Percentiles rank a stretch among this genome's conserved stretches.
Evolutionary conservation across 2,329 filamentous ascomycete species (phyloP).

Genomic region (Stagonosporopsis chrysanthemi): DNA sequence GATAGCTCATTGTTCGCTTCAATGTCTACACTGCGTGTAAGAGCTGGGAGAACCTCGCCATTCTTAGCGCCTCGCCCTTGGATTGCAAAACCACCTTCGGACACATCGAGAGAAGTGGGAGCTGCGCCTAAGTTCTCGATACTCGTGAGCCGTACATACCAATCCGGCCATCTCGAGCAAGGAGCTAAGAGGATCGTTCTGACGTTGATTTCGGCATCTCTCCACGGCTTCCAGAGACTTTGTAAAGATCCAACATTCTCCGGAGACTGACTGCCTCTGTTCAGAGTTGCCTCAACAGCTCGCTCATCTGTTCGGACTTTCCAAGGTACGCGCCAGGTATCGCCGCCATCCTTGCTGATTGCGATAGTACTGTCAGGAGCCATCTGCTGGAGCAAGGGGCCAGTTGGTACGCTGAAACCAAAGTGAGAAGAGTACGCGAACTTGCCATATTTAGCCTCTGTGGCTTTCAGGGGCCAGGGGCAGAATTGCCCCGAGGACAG

Average conservation of each 20-base stretch:
- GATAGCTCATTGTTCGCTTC: not conserved
- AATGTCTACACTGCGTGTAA: not conserved
- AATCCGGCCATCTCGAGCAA: conserved; percentile 38
- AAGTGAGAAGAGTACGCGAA: conserved; percentile 49
- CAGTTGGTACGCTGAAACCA: conserved; percentile 51
- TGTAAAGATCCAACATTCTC: conserved; percentile 25
- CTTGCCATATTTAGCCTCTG: conserved; percentile 48
- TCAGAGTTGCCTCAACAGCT: not conserved
- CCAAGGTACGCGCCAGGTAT: conserved; percentile 52
- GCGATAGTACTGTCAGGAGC: conserved; percentile 52
- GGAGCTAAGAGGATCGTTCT: conserved; percentile 35
- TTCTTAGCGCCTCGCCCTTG: conserved; percentile 32
- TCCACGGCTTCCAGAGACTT: conserved; percentile 43
- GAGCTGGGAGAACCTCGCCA: conserved; percentile 29
- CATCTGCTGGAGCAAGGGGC: conserved; percentile 49
- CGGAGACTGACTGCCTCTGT: not conserved
- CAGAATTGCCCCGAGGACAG: conserved; percentile 45
- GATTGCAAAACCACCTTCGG: conserved; percentile 43
- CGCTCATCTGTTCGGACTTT: conserved; percentile 23
- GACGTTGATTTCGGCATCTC: conserved; percentile 35
- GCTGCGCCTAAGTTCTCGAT: conserved; percentile 20
- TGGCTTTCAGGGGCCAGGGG: conserved; percentile 47
- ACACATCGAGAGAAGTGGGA: conserved; percentile 10
- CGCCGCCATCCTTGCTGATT: conserved; percentile 49
- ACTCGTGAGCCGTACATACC: conserved; percentile 37